Evolutionary conservation across 306 rosid genomes (phyloP).

Genomic region (Casuarina equisetifolia): DNA sequence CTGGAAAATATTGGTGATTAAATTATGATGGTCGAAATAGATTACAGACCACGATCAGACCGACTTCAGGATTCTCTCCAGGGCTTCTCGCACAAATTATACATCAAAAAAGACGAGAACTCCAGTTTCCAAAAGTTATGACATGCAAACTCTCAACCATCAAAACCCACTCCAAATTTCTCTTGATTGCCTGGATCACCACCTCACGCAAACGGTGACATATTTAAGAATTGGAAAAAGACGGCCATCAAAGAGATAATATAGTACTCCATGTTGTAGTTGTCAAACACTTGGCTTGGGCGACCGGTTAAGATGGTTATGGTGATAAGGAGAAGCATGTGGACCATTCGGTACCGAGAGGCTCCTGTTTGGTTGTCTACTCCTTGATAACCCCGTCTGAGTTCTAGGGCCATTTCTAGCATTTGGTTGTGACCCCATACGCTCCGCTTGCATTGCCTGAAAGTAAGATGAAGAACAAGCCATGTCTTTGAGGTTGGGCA

Average conservation of each 20-base stretch:
- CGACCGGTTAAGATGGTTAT: slow-evolving; percentile 25
- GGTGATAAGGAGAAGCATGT: slow-evolving; percentile 31
- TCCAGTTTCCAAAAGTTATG: background rate
- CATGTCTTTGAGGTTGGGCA: slow-evolving; percentile 30
- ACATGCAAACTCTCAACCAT: background rate
- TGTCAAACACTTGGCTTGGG: slow-evolving; percentile 24
- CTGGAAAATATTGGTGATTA: slow-evolving; percentile 3
- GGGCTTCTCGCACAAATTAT: background rate
- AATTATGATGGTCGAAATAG: slow-evolving; percentile 4
- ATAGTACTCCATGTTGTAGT: background rate
- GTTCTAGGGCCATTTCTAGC: slow-evolving; percentile 16
- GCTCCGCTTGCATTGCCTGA: slow-evolving; percentile 20
- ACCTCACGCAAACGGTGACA: background rate
- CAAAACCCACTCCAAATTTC: slow-evolving; percentile 1
- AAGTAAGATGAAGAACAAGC: slow-evolving; percentile 29
- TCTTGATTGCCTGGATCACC: background rate
- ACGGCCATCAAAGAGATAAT: background rate
- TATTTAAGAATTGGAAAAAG: background rate
- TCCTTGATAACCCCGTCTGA: slow-evolving; percentile 20
- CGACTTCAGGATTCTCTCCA: slow-evolving; percentile 4
- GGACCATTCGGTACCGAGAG: slow-evolving; percentile 29
- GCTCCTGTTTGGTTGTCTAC: slow-evolving; percentile 35
- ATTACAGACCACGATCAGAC: slow-evolving; percentile 9
- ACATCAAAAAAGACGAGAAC: background rate
- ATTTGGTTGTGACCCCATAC: slow-evolving; percentile 24